These are phyloP conservation scores for Sclerotinia sclerotiorum DNA, from an alignment of 2,329 filamentous ascomycete genomes.

Conservation along the genomic window DNA sequence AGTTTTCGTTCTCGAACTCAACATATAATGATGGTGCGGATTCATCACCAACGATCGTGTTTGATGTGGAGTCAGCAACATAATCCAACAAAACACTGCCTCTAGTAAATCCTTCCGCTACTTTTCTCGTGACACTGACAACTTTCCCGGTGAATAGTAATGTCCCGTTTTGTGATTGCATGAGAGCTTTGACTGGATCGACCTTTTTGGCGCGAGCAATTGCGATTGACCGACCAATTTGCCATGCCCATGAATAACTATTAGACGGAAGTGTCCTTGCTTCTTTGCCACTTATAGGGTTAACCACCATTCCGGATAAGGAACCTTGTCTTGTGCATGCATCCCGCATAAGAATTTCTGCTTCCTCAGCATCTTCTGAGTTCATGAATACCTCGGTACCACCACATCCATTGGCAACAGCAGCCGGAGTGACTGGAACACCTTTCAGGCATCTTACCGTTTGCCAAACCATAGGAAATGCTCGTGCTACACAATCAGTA, in stretches of 20 bases:
- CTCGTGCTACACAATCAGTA: constrained; percentile 38
- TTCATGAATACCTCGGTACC: constrained; percentile 32
- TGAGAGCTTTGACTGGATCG: constrained; percentile 34
- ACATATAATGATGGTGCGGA: constrained; percentile 26
- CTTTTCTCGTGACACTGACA: constrained; percentile 34
- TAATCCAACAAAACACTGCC: constrained; percentile 35
- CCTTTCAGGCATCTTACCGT: constrained; percentile 38
- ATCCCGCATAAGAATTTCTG: constrained; percentile 37
- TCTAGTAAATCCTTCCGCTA: constrained; percentile 37
- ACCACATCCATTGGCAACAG: constrained; percentile 34
- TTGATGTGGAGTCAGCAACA: constrained; percentile 19
- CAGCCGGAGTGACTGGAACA: constrained; percentile 35
- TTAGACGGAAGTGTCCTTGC: constrained; percentile 37
- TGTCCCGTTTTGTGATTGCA: constrained; percentile 35
- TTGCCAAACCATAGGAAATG: constrained; percentile 39
- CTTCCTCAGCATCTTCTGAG: constrained; percentile 31
- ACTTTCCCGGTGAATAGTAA: constrained; percentile 39
- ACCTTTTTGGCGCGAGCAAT: constrained; percentile 38
- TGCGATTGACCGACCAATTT: constrained; percentile 60
- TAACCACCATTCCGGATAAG: constrained; percentile 36
- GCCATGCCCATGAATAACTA: constrained; percentile 43
- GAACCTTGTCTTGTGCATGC: constrained; percentile 36
- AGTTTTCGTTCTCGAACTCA: constrained; percentile 40
- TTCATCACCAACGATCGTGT: not conserved
- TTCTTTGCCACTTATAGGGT: constrained; percentile 35